Evolutionary conservation across 208 protist genomes (phyloP), one percentile per base, ranked within the genome.

Genomic region (Leishmania amazonensis): DNA sequence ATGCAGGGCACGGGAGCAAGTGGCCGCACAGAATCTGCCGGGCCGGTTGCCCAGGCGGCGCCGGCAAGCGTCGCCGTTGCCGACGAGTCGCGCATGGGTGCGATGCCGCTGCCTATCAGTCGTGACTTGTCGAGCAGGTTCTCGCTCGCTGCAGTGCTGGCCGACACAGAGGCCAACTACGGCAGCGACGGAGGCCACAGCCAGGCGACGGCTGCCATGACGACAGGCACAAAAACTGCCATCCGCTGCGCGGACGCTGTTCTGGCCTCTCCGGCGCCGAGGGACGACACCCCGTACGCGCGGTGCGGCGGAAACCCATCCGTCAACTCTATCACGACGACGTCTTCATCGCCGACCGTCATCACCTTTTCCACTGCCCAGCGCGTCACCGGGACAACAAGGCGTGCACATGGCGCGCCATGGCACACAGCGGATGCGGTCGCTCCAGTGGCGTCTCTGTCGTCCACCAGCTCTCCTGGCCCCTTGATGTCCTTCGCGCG

Each of bases 401-500:
- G n/a, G n/a, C 35, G 4, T 40, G 31, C n/a, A 21, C 47, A 11
- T 13, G 51, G 21, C 31, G 73, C 47, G n/a, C 35, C 51, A 11
- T 45, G 51, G 45, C 47, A 45, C 51, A 62, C 49, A 19, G 19
- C 15, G 17, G 73, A 62, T 62, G 17, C 47, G n/a, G 45, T 7
- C 11, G n/a, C 73, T 62, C n/a, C 75, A 35, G 31, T 57, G 24
- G 9, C 57, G 2, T 35, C 42, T 54, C 42, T 49, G 31, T 76
- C 45, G 19, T 73, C 45, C 15, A 19, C n/a, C 28, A 51, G 19
- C 65, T 67, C 73, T 31, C 51, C 54, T 3, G 35, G 74, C 15
- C 54, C 76, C 28, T 81, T 85, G 19, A 57, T 81, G 49, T 57
- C 58, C 71, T 81, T 85, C 49, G 81, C 68, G n/a, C 51, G 78